Base-by-base conservation (phyloP, 1,284 basidiomycete genomes). In the Puccinia hordei region DNA sequence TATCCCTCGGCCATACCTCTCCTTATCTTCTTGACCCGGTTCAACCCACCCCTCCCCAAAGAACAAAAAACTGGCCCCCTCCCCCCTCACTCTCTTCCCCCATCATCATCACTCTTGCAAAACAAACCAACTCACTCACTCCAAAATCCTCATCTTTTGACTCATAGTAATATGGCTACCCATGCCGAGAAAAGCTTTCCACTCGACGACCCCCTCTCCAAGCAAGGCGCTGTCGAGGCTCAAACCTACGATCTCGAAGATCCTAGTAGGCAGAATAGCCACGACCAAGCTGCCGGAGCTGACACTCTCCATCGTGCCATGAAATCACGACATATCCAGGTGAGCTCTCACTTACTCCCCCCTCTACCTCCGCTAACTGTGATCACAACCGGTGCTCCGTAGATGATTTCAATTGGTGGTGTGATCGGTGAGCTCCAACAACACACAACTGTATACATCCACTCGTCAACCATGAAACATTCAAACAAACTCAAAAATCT, bases 331-430 rank as follows among this genome's bases (percentile, higher is more conserved):
- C 74, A 76, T 27, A 76, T 76, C 51, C 74, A 76, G 61, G 74
- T 76, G 19, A 30, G 73, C 30, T n/a, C 38, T 22, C n/a, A n/a
- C 24, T 49, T 24, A 15, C 44, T 22, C 24, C 24, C 38, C 27
- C 1, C 24, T 27, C 24, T 57, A 2, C 30, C 13, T 6, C 38
- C 41, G 13, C 38, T 57, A n/a, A 55, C 57, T 44, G 59, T 49
- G 38, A 22, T 63, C 12, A 38, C 35, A 61, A 61, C 59, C 59
- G 0, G 19, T 63, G 6, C 2, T 49, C 22, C 22, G 22, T 38
- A 76, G 74, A 76, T 76, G 74, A 76, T 76, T 9, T 76, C 74
- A 15, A 66, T 76, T n/a, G 74, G 74, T n/a, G 74, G 74, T 44
- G 74, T 76, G n/a, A 76, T 76, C 53, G 74, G 74, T 38, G 44